Evolutionary conservation across 2,329 filamentous ascomycete species (phyloP).

Genomic region (Malbranchea zuffiana): DNA sequence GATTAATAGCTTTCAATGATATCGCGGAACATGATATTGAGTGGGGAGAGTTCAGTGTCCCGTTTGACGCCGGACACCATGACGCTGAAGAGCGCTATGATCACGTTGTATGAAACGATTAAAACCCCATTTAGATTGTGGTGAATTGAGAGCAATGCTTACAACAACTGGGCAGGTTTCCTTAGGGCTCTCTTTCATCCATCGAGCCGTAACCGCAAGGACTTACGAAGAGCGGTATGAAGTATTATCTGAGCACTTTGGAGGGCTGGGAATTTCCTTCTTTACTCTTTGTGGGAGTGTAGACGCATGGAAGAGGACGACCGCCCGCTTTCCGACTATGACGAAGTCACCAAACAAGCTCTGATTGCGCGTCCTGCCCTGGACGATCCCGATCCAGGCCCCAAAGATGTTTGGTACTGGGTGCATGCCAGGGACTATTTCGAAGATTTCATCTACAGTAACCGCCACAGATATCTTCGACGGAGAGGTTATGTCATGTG

Average conservation of each 20-base stretch:
- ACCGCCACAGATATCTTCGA: slow-evolving; percentile 2
- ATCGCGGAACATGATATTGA: slow-evolving; percentile 9
- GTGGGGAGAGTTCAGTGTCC: slow-evolving; percentile 9
- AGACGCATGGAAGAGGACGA: neutral
- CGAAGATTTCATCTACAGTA: slow-evolving; percentile 2
- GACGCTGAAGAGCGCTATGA: neutral
- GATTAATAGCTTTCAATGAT: slow-evolving; percentile 9
- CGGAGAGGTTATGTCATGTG: slow-evolving; percentile 13
- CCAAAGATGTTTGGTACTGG: slow-evolving; percentile 9
- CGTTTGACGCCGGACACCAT: neutral
- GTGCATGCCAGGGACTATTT: slow-evolving; percentile 1
- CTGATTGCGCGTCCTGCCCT: neutral
- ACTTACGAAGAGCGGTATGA: slow-evolving; percentile 9
- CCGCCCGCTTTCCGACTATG: slow-evolving; percentile 4
- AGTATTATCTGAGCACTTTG: slow-evolving; percentile 1
- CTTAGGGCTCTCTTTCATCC: slow-evolving; percentile 5
- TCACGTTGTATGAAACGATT: slow-evolving; percentile 5
- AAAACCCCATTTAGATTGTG: neutral
- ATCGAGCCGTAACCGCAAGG: slow-evolving; percentile 5
- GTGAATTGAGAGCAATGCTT: neutral
- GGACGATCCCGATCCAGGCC: slow-evolving; percentile 10
- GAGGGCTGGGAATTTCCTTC: slow-evolving; percentile 1
- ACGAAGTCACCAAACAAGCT: slow-evolving; percentile 1
- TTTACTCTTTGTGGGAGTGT: neutral
- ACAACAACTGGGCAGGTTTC: slow-evolving; percentile 7